phyloP scores from a whole-genome alignment of 495 filamentous ascomycete species.

The Trichoderma reesei region DNA sequence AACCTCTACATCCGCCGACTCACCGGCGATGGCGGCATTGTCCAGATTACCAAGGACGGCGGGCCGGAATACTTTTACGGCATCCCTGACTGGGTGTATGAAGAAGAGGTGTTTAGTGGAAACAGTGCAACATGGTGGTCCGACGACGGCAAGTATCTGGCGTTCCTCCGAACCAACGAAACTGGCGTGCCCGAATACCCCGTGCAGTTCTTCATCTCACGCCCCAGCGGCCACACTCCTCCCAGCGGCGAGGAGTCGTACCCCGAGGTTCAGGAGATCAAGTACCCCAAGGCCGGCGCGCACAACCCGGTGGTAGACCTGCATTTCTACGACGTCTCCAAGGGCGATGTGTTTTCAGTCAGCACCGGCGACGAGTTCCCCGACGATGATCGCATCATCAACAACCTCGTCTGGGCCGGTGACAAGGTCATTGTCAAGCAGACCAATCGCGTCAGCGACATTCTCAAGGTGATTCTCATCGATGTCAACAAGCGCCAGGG shows the following conservation, averaged over 20 bases:
- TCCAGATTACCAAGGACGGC: conserved; percentile 76
- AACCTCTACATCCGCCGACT: conserved; percentile 78
- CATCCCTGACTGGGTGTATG: conserved; percentile 98
- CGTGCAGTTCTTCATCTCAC: conserved; percentile 82
- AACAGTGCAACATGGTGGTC: conserved; percentile 93
- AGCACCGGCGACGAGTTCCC: conserved; percentile 66
- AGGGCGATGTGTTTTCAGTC: conserved; percentile 68
- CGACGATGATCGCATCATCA: conserved; percentile 80
- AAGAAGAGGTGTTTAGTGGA: conserved; percentile 82
- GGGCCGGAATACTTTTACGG: conserved; percentile 85
- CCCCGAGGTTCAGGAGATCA: conserved; percentile 83
- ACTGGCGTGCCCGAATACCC: conserved; percentile 86
- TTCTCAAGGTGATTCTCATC: conserved; percentile 75
- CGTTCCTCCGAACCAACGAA: conserved; percentile 90
- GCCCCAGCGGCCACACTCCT: conserved; percentile 70
- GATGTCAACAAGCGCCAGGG: conserved; percentile 69
- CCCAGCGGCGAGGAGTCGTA: conserved; percentile 72
- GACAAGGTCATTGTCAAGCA: conserved; percentile 71
- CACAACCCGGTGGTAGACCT: conserved; percentile 85
- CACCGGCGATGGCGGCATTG: conserved; percentile 33
- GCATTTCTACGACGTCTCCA: conserved; percentile 80
- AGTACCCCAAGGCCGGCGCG: conserved; percentile 93
- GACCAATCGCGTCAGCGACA: conserved; percentile 89
- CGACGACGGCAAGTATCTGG: conserved; percentile 73
- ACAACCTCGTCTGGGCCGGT: conserved; percentile 86